A percentile compares a stretch with the other conserved stretches of the same genome.
Conservation (phyloP, 2,329 filamentous ascomycete genomes). For the Biscogniauxia sp. region DNA sequence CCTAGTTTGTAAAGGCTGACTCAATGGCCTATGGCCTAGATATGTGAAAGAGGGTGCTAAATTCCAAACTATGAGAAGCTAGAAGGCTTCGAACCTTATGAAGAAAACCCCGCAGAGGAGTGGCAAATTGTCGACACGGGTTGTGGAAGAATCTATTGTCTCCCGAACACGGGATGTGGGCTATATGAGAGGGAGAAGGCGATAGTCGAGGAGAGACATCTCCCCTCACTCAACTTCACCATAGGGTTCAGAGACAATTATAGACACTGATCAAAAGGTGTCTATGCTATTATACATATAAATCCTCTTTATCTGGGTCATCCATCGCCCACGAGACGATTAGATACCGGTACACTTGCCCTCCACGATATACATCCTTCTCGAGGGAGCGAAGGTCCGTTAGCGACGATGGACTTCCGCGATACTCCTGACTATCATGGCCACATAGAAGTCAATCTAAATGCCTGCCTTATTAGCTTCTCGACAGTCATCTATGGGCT, state of each 20-base stretch:
- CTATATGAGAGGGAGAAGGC: background rate
- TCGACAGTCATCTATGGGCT: conserved; percentile 27
- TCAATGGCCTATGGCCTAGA: background rate
- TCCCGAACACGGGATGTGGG: background rate
- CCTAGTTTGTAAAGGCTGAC: background rate
- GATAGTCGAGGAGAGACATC: background rate
- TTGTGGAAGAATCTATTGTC: background rate
- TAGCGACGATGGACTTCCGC: conserved; percentile 4
- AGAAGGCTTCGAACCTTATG: background rate
- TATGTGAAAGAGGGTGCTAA: background rate
- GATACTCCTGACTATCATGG: conserved; percentile 14
- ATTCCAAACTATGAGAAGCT: background rate
- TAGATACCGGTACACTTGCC: background rate
- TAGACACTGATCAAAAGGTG: background rate
- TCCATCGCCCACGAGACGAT: background rate
- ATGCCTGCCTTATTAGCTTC: conserved; percentile 38
- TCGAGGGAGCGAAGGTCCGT: background rate
- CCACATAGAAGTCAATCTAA: conserved; percentile 47
- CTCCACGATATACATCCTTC: background rate
- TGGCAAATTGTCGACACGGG: background rate
- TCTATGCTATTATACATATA: background rate
- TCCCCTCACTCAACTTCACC: background rate
- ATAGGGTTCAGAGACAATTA: background rate
- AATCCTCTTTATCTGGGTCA: background rate
- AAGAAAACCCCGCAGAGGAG: background rate